Base-by-base conservation (phyloP, 192 early-diverging fungal species). In the Funneliformis geosporum region DNA sequence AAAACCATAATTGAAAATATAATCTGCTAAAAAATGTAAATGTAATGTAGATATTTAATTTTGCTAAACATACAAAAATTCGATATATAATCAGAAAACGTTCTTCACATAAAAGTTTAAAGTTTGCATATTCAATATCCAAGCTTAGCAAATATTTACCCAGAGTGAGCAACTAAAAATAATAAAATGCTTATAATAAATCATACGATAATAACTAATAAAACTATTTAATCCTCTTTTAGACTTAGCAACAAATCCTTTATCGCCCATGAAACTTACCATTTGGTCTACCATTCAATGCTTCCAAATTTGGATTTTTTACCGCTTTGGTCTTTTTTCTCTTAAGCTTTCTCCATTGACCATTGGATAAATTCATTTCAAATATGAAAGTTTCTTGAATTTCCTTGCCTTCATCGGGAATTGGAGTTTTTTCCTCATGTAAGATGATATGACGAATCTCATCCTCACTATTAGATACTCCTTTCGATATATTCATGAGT, bases 261-360 rank as follows among this genome's bases (percentile, higher is more conserved):
- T 66, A 33, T 66, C 33, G 23, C 7, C 47, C 50, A 33, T 46
- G 43, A 23, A 27, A 18, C 25, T 50, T 73, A 18, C 72, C 46
- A 50, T 73, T 73, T 60, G 44, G 47, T 10, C 72, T 46, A 55
- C 47, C 72, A 16, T 73, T 33, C 11, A n/a, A 66, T 9, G 39
- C 4, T 55, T 55, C 50, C 5, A 55, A 21, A 55, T 55, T 66
- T 12, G 25, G 64, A 14, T 28, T 66, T 38, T 33, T 61, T 21
- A 40, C 18, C 27, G 55, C 50, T 21, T 61, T 75, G 16, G 38
- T 39, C 59, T 75, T 78, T 50, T 68, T 78, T 44, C 47, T 78
- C 44, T 78, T 78, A n/a, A 78, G 43, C 23, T 78, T 78, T 50
- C 76, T 60, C 76, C 76, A 78, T 43, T 60, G 28, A 11, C 76